A percentile compares a stretch with the other conserved stretches of the same genome.
Evolutionary conservation across 2,329 filamentous ascomycete genomes (phyloP).

Genomic region (Stenocarpella maydis): DNA sequence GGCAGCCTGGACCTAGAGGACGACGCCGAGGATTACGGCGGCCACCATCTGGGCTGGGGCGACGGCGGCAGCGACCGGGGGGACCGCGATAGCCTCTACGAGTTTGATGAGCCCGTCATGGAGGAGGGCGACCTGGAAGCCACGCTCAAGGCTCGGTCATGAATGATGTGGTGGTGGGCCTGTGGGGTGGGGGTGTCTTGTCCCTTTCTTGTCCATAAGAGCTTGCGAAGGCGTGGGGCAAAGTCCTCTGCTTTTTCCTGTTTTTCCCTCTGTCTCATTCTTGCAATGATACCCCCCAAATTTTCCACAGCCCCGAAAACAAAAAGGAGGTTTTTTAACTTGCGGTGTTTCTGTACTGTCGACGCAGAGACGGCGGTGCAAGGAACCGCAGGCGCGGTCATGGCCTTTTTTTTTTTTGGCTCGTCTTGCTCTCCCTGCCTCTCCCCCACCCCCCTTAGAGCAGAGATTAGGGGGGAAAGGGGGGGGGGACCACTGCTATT

Average conservation of each 20-base stretch:
- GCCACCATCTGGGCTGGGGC: slow-evolving; percentile 3
- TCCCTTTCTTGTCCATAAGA: too few species aligned
- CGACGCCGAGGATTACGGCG: slow-evolving; percentile 36
- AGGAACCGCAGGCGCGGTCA: too few species aligned
- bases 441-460: too few species aligned
- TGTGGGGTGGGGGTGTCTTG: too few species aligned
- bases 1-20: slow-evolving; percentile 55
- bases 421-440: too few species aligned
- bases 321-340: neutral
- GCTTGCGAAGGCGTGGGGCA: too few species aligned
- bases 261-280: neutral
- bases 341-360: neutral
- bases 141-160: slow-evolving; percentile 18
- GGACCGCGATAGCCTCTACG: neutral
- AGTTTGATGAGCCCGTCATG: slow-evolving; percentile 9
- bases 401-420: too few species aligned
- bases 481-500: too few species aligned
- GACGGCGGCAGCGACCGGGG: neutral
- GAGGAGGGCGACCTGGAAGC: slow-evolving; percentile 26
- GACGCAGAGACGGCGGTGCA: neutral
- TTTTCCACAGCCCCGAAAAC: neutral
- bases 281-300: slow-evolving; percentile 14
- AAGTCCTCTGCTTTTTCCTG: too few species aligned
- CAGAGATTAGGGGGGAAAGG: too few species aligned
- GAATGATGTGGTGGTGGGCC: too few species aligned